Conservation (phyloP, 352 stramenopile genomes). For the Pythium sukuiense region DNA sequence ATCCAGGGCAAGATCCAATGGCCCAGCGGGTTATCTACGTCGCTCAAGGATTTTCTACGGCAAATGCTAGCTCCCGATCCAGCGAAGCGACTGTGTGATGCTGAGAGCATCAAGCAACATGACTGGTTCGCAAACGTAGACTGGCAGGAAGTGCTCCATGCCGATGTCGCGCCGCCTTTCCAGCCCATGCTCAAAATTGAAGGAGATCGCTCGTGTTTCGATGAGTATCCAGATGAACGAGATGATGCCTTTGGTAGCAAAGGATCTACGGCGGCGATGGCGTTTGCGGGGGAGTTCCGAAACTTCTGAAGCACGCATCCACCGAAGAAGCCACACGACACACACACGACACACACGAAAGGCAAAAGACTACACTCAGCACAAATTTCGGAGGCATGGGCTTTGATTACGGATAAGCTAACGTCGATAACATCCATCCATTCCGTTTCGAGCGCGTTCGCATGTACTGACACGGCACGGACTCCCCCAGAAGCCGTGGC, state of each 20-base stretch:
- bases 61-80: constrained; percentile 65
- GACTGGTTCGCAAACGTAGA: constrained; percentile 68
- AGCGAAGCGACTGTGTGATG: constrained; percentile 48
- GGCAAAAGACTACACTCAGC: too few relatives aligned
- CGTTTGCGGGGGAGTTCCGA: constrained; percentile 25
- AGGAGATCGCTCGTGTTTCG: constrained; percentile 65
- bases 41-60: constrained; percentile 61
- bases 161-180: constrained; percentile 51
- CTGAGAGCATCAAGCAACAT: constrained; percentile 51
- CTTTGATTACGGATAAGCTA: too few relatives aligned
- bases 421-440: too few relatives aligned
- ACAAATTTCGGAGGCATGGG: too few relatives aligned
- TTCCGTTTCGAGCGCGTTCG: too few relatives aligned
- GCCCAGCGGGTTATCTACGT: constrained; percentile 40
- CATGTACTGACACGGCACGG: too few relatives aligned
- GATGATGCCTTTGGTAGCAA: constrained; percentile 1
- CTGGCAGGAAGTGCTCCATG: constrained; percentile 50
- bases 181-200: constrained; percentile 35
- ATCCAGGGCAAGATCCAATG: constrained; percentile 58
- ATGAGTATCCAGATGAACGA: constrained; percentile 50
- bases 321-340: background rate
- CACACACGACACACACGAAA: too few relatives aligned
- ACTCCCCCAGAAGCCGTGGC: too few relatives aligned
- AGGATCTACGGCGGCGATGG: background rate
- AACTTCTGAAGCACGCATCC: constrained; percentile 23